Evolutionary conservation across 2,329 filamentous ascomycete genomes (phyloP), one percentile per base, ranked within the genome.

Genomic region (Phaeosphaeria sp.): DNA sequence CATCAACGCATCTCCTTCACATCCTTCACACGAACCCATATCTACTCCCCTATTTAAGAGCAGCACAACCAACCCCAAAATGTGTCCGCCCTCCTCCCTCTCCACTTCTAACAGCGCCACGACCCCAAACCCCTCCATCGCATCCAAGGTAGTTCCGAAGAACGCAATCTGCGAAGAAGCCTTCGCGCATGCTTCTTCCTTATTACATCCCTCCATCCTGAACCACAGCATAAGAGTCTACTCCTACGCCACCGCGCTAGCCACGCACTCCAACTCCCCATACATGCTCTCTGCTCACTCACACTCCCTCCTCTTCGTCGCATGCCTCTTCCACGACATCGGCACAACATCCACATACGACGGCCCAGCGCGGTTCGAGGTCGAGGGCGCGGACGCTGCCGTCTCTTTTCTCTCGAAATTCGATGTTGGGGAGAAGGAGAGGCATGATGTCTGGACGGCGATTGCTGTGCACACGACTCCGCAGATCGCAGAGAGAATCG

Each of bases 271-370:
- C 13, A 44, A 49, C 2, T 74, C 71, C 4, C 40, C 51, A n/a
- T 74, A 71, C 51, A 51, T 56, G 20, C 57, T 56, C 9, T 49
- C 64, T 25, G 77, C 78, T n/a, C 80, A 81, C 62, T 80, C 80
- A 1, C 61, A 69, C 46, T 84, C 82, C 79, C 64, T 70, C 5
- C 78, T 83, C 47, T 79, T 81, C 47, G 74, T 80, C 27, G 81
- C 88, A 1, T 87, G 84, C 56, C 80, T 93, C 1, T 82, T 93
- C 6, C 90, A 93, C 73, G 90, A 93, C 74, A 89, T 93, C 56
- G 90, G 89, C 13, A 91, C 88, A 0, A 86, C 88, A 0, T 73
- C 80, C n/a, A 40, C 51, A 6, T 69, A 68, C 48, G 62, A 75
- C 39, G 75, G 76, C 1, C 54, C 73, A 2, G 71, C 77, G 46